A percentile compares a stretch with the other conserved stretches of the same genome.
Evolutionary conservation across 768 basidiomycete genomes (phyloP).

Genomic region (Serendipita sp.): DNA sequence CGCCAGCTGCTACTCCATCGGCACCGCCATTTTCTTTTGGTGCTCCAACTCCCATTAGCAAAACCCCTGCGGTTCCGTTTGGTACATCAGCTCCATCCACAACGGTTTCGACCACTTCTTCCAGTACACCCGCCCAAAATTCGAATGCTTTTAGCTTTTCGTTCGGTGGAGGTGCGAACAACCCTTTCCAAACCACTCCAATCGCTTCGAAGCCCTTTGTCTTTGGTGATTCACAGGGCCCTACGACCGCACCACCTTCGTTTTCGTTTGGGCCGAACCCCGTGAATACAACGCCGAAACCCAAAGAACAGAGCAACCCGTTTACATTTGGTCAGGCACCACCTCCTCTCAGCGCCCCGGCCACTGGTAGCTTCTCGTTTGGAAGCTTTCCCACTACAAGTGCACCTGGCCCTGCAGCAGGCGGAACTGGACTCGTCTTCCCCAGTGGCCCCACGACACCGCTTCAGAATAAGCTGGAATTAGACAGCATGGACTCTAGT

Average conservation of each 20-base stretch:
- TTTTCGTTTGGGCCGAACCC: not conserved
- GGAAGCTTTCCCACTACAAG: not conserved
- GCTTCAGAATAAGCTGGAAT: not conserved
- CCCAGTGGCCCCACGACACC: not conserved
- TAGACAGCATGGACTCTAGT: conserved; percentile 4
- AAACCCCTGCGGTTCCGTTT: not conserved
- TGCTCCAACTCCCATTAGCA: not conserved
- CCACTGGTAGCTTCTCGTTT: not conserved
- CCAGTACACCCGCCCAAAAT: not conserved
- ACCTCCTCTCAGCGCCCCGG: not conserved
- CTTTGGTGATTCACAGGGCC: not conserved
- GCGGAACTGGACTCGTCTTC: not conserved
- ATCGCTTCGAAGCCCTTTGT: not conserved
- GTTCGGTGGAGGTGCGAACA: not conserved
- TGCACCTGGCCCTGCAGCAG: not conserved
- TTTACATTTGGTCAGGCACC: not conserved
- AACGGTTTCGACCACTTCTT: not conserved
- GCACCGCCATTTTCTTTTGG: not conserved
- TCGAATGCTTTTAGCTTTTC: not conserved
- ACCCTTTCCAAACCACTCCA: not conserved
- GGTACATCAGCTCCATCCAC: not conserved
- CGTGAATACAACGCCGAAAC: not conserved
- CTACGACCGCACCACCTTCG: not conserved
- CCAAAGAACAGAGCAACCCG: not conserved
- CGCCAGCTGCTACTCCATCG: not conserved